Evolutionary conservation across 2,329 filamentous ascomycete genomes (phyloP), one percentile per base, ranked within the genome.

Genomic region (Macrophomina pseudophaseolina): DNA sequence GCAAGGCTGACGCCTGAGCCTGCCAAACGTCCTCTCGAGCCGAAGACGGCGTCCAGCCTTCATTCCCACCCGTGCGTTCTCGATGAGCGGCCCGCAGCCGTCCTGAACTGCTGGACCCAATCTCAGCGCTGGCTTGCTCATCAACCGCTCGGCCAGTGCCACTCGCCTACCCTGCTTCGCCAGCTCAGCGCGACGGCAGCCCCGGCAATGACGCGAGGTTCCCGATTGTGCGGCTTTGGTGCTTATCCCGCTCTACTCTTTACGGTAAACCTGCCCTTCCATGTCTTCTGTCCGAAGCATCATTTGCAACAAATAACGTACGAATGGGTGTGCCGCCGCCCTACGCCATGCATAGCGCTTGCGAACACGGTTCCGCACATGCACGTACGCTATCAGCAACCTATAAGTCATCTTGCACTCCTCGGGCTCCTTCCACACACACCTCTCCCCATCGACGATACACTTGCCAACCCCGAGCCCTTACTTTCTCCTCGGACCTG

Each of bases 21-120:
- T 54, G 32, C 23, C 23, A 53, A 12, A 12, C 12, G 11, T 54
- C 49, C 33, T 56, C 49, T 65, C 28, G 63, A 65, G 51, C 63
- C 52, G 63, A 52, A n/a, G 40, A 33, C 48, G 23, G 60, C 58
- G 42, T 40, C 58, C 58, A 62, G 58, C 58, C 64, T 38, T 59
- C 32, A 23, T 48, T 44, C 58, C 65, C 58, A 46, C 54, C 56
- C 49, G 48, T 49, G 18, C 51, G 56, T 62, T 63, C 65, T 63
- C 65, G 56, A 66, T 66, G 65, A 63, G 65, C 65, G 65, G 65
- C 32, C 65, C 65, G 56, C 65, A 66, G 65, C 65, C 65, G 65
- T 63, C 35, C 18, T 38, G n/a, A 49, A 33, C 56, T 32, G 51
- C 51, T 38, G 65, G 52, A 51, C 28, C 65, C 65, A 66, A 66